A percentile compares a stretch with the other conserved stretches of the same genome.
These are phyloP conservation scores for Jaltomata sinuosa DNA, from an alignment of 257 asterid species.

Conservation along the genomic window DNA sequence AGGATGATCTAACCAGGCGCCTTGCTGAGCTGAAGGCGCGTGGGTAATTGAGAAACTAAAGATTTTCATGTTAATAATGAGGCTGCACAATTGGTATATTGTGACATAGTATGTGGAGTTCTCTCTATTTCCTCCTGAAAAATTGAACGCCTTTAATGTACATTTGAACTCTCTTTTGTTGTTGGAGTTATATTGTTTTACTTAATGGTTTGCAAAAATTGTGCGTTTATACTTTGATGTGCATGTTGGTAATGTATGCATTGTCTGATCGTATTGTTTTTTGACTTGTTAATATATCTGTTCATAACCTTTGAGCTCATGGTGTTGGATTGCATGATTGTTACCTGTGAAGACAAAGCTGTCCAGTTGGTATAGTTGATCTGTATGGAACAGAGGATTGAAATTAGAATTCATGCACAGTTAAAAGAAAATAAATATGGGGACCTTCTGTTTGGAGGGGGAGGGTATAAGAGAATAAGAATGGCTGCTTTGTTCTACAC, in stretches of 20 bases:
- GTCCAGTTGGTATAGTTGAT: neutral
- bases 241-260: neutral
- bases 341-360: neutral
- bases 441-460: neutral
- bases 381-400: neutral
- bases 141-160: neutral
- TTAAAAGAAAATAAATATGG: neutral
- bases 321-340: neutral
- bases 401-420: neutral
- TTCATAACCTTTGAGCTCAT: neutral
- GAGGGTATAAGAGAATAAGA: neutral
- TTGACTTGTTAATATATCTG: neutral
- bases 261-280: neutral
- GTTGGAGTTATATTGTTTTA: neutral
- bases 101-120: neutral
- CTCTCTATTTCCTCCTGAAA: neutral
- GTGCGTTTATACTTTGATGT: neutral
- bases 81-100: neutral
- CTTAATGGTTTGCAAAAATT: neutral
- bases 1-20: slow-evolving; percentile 85
- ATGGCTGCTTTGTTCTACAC: neutral
- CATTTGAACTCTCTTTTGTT: neutral
- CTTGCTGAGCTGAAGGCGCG: slow-evolving; percentile 96
- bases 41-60: slow-evolving; percentile 31
- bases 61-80: neutral